Evolutionary conservation across 306 rosid species (phyloP).

Genomic region (Cicer yamashitae): DNA sequence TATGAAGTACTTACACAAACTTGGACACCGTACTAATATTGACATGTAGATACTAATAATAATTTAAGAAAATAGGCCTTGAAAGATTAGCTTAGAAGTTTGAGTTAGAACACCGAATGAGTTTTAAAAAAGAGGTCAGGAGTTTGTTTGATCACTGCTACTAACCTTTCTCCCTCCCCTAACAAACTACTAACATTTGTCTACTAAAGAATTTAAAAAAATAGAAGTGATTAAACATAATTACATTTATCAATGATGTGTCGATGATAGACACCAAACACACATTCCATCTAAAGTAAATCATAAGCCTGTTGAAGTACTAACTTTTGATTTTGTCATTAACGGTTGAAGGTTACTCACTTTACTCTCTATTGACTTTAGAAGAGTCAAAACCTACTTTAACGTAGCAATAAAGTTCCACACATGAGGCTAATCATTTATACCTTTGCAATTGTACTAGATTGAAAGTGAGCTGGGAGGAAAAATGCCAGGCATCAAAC

Average conservation of each 20-base stretch:
- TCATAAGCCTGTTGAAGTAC: not conserved
- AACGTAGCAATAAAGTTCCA: constrained; percentile 2
- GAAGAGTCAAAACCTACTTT: not conserved
- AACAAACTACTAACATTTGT: no score
- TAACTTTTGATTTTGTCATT: no score
- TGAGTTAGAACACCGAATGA: no score
- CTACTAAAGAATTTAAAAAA: not conserved
- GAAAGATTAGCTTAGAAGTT: no score
- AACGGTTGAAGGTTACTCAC: no score
- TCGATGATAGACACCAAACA: not conserved
- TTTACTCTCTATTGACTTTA: no score
- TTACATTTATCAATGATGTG: not conserved
- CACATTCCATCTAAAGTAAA: not conserved
- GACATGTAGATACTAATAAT: not conserved
- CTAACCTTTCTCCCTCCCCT: no score
- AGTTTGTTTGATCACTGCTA: no score
- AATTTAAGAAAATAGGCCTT: not conserved
- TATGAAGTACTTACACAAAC: not conserved
- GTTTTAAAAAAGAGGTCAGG: no score
- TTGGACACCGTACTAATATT: no score
- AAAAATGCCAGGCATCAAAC: constrained; percentile 82
- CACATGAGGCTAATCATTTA: constrained; percentile 40
- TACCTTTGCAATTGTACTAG: constrained; percentile 51
- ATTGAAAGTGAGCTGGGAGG: constrained; percentile 64
- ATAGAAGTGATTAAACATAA: not conserved